Base-by-base conservation (phyloP, 2,329 filamentous ascomycete genomes). In the Fusarium dlaminii region DNA sequence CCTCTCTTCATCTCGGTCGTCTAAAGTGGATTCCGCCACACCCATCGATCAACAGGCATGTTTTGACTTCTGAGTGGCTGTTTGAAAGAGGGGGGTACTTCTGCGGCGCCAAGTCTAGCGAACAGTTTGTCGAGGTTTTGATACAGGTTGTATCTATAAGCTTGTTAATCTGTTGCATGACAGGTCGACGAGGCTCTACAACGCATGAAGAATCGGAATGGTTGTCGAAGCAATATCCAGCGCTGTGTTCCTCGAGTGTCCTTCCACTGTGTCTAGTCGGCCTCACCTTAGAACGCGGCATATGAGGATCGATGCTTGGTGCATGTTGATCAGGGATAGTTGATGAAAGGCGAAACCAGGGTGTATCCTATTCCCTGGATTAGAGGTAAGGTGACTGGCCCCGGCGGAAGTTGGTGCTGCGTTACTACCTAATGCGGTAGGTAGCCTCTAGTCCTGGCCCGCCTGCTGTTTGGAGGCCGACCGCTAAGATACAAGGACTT, bases 1-100 rank as follows among this genome's bases (percentile, higher is more conserved):
- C 63, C 63, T 63, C 65, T 74, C 62, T 72, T 77, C 73, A 77
- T 78, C 73, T 78, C 76, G 69, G 73, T 72, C 66, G 68, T 74
- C 67, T 24, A 74, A 70, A 76, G 75, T 73, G 74, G 76, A 55
- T 70, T 58, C 71, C 63, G 73, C 72, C 68, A 59, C 63, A 74
- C 58, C 58, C 65, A 68, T 57, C 69, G 73, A 78, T 77, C 72
- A 61, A 54, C 72, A 67, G 43, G 68, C 48, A 54, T 37, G 54
- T 57, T 66, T 64, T 66, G 61, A 51, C 45, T 42, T 65, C 62
- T 73, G 49, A 73, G 67, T 70, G 72, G 75, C 57, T 68, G 63
- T 48, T 62, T 54, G 57, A 59, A 52, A 32, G 57, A 61, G 49
- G 68, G 63, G 59, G 34, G 32, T 29, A 34, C 46, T 52, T 34